phyloP scores from a whole-genome alignment of 768 basidiomycete genomes.

The Mycena vitilis region DNA sequence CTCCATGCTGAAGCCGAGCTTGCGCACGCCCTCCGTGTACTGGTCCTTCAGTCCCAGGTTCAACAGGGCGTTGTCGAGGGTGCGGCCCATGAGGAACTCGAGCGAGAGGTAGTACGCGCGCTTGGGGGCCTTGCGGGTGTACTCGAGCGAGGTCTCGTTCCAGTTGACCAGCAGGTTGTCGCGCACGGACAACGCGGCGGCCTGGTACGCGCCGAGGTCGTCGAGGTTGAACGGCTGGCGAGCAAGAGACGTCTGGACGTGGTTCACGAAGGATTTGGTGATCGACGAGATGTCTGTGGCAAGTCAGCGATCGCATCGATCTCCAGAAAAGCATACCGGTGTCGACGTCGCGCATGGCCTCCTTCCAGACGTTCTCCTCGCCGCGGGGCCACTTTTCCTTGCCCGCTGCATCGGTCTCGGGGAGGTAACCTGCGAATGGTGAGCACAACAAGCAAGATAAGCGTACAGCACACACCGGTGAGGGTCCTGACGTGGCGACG shows the following conservation, averaged over 20 bases:
- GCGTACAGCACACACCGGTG: conserved; percentile 57
- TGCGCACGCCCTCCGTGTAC: conserved; percentile 72
- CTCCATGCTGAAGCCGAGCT: conserved; percentile 92
- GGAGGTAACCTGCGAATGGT: conserved; percentile 55
- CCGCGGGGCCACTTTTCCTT: conserved; percentile 90
- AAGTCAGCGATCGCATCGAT: not conserved
- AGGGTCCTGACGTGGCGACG: conserved; percentile 78
- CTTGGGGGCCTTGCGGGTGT: conserved; percentile 87
- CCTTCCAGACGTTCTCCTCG: conserved; percentile 81
- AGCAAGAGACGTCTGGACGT: conserved; percentile 90
- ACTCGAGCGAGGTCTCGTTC: conserved; percentile 83
- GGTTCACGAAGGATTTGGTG: conserved; percentile 81
- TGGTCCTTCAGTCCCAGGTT: conserved; percentile 88
- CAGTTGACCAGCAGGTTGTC: conserved; percentile 92
- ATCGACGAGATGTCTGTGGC: conserved; percentile 67
- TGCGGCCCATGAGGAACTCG: conserved; percentile 90
- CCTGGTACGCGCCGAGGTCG: conserved; percentile 88
- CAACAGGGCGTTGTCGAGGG: conserved; percentile 72
- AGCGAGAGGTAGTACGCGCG: conserved; percentile 96
- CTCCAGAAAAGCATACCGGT: conserved; percentile 57
- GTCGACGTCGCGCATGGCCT: conserved; percentile 66
- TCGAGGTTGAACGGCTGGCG: conserved; percentile 92
- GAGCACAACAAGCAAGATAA: not conserved
- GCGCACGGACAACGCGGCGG: conserved; percentile 86
- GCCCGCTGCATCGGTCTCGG: conserved; percentile 80